phyloP scores from a whole-genome alignment of 495 filamentous ascomycete genomes.

The Podospora conica region DNA sequence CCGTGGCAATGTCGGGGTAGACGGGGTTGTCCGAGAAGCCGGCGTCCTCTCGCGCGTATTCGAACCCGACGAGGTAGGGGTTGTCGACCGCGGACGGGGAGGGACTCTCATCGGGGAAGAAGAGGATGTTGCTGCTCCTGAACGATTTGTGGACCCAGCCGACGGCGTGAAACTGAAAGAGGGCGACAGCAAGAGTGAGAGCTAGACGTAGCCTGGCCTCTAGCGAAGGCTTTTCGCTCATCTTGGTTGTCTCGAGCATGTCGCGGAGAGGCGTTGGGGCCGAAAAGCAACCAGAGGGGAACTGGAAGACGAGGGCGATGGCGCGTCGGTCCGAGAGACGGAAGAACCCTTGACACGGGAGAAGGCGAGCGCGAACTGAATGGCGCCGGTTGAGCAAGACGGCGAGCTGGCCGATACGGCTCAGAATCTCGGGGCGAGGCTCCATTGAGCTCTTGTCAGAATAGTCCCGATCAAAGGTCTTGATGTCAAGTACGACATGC shows the following conservation, averaged over 20 bases:
- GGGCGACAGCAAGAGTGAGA: not conserved
- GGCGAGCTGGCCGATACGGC: not conserved
- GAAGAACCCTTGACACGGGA: not conserved
- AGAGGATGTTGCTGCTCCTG: slow-evolving; percentile 4
- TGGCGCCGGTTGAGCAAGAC: not conserved
- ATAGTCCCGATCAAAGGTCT: not conserved
- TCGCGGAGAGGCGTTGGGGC: not conserved
- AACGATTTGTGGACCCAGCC: slow-evolving; percentile 7
- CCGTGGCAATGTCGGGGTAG: not conserved
- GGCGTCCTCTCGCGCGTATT: not conserved
- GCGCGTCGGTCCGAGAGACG: not conserved
- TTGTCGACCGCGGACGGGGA: not conserved
- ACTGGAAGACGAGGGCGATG: not conserved
- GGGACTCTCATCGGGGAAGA: not conserved
- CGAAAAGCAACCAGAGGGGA: not conserved
- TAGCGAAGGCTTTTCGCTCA: not conserved
- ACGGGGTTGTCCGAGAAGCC: not conserved
- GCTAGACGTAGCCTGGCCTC: not conserved
- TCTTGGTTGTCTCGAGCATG: not conserved
- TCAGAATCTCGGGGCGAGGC: not conserved
- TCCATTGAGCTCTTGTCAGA: not conserved
- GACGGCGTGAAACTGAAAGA: not conserved
- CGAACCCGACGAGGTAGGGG: slow-evolving; percentile 5
- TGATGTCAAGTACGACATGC: not conserved
- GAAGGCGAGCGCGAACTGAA: not conserved